A percentile compares a stretch with the other conserved stretches of the same genome.
These are phyloP conservation scores for Aplosporella prunicola DNA, from an alignment of 2,329 filamentous ascomycete species.

Conservation along the genomic window DNA sequence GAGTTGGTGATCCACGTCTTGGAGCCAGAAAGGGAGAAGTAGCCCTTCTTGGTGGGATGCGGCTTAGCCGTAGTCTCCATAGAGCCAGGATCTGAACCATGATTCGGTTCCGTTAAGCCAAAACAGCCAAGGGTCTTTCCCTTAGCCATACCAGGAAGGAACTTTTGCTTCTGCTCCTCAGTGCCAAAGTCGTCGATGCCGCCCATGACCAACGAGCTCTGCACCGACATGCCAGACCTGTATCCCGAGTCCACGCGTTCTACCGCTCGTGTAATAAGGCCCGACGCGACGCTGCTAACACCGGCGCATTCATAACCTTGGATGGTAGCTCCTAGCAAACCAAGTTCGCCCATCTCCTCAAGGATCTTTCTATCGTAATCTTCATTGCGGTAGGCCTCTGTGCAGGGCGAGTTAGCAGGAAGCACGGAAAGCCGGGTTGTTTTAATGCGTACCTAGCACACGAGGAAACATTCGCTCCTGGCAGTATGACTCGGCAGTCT, in stretches of 20 bases:
- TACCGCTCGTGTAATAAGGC: constrained; percentile 80
- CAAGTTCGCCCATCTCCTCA: constrained; percentile 84
- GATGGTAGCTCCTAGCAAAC: constrained; percentile 78
- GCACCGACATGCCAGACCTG: constrained; percentile 85
- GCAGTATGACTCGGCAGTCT: constrained; percentile 88
- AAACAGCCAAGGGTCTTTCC: constrained; percentile 78
- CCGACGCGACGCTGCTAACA: constrained; percentile 78
- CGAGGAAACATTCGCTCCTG: constrained; percentile 80
- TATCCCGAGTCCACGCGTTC: constrained; percentile 89
- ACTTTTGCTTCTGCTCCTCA: constrained; percentile 78
- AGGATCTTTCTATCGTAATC: constrained; percentile 78
- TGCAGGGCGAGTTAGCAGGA: constrained; percentile 3
- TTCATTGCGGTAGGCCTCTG: constrained; percentile 80
- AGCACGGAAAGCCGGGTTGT: constrained; percentile 12
- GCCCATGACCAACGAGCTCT: constrained; percentile 88
- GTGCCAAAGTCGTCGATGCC: constrained; percentile 81
- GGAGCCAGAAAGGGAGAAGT: constrained; percentile 66
- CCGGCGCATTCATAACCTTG: constrained; percentile 83
- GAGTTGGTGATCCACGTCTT: constrained; percentile 98
- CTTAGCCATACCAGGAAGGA: constrained; percentile 70
- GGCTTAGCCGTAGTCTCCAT: constrained; percentile 84
- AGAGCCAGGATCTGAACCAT: constrained; percentile 81
- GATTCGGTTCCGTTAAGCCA: constrained; percentile 85
- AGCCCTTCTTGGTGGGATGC: constrained; percentile 75
- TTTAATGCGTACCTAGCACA: constrained; percentile 57